Evolutionary conservation across 257 asterid species (phyloP).

Genomic region (Gentiana macrophylla): DNA sequence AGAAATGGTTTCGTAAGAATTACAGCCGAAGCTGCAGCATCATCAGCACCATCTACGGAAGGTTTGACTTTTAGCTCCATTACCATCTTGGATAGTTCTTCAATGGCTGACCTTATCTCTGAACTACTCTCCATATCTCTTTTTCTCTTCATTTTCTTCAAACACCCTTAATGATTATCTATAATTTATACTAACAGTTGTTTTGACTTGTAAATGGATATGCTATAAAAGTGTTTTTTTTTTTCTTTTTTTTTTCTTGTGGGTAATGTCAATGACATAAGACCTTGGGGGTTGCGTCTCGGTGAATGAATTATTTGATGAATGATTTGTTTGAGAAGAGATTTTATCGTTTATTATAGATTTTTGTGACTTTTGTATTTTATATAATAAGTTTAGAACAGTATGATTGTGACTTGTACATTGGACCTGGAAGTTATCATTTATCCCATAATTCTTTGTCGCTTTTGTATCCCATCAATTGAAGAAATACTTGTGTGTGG

Average conservation of each 20-base stretch:
- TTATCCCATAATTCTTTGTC: not conserved
- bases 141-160: conserved; percentile 52
- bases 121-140: conserved; percentile 45
- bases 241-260: no score
- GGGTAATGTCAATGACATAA: not conserved
- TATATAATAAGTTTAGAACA: not conserved
- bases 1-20: conserved; percentile 70
- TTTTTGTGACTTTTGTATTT: no score
- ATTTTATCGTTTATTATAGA: no score
- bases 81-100: conserved; percentile 35
- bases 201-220: no score
- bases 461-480: no score
- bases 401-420: conserved; percentile 32
- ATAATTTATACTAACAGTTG: not conserved
- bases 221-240: no score
- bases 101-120: conserved; percentile 61
- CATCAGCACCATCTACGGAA: conserved; percentile 1
- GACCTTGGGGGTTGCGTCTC: not conserved
- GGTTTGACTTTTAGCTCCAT: conserved; percentile 26
- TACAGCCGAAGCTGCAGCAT: conserved; percentile 12
- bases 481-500: no score
- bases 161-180: conserved; percentile 4
- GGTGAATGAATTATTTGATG: not conserved
- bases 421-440: conserved; percentile 36
- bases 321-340: not conserved